Evolutionary conservation across 805 yeast species (phyloP).

Genomic region (Candida namnaoensis): DNA sequence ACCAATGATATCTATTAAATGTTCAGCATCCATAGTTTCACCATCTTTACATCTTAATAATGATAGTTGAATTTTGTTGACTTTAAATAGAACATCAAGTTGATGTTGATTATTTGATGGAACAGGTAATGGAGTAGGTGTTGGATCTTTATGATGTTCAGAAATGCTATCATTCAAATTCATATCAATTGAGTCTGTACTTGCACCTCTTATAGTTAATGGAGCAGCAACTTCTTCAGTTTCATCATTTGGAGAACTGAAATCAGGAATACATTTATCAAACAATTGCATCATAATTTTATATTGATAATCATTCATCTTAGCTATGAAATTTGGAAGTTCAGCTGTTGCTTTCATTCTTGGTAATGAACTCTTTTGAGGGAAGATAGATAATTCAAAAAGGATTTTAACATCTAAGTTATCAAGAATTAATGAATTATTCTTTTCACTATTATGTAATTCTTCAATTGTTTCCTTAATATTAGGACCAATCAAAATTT

Average conservation of each 20-base stretch:
- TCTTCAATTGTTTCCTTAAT: conserved; percentile 72
- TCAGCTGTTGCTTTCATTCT: conserved; percentile 66
- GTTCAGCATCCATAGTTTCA: conserved; percentile 49
- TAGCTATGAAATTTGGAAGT: conserved; percentile 62
- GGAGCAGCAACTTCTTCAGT: conserved; percentile 25
- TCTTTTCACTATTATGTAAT: conserved; percentile 36
- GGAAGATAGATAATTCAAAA: conserved; percentile 79
- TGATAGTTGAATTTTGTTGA: conserved; percentile 53
- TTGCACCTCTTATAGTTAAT: conserved; percentile 2
- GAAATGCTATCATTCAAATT: neutral
- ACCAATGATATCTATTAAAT: conserved; percentile 66
- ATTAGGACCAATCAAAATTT: conserved; percentile 77
- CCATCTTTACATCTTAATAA: conserved; percentile 62
- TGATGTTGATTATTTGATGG: conserved; percentile 38
- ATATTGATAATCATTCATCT: conserved; percentile 84
- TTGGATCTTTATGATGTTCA: neutral
- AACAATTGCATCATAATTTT: conserved; percentile 76
- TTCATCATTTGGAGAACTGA: conserved; percentile 20
- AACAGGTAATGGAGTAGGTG: neutral
- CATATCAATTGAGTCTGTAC: neutral
- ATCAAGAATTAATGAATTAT: conserved; percentile 56
- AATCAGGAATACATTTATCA: conserved; percentile 55
- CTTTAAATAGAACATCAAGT: conserved; percentile 66
- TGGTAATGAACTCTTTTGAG: conserved; percentile 69
- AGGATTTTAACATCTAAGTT: conserved; percentile 65